These are phyloP conservation scores for Aspergillus fructus DNA, from an alignment of 2,329 filamentous ascomycete species.

Conservation along the genomic window DNA sequence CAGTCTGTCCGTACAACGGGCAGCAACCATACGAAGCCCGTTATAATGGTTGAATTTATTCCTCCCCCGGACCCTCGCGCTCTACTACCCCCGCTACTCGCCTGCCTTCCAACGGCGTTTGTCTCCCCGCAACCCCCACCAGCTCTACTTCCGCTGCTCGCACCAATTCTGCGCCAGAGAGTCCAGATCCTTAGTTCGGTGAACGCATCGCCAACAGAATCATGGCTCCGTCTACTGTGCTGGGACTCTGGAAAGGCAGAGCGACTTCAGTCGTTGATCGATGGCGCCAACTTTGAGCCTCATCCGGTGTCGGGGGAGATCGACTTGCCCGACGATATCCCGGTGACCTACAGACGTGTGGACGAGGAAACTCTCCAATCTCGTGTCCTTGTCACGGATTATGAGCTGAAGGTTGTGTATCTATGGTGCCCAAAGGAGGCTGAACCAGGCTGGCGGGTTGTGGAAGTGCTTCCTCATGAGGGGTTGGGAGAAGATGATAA, in stretches of 20 bases:
- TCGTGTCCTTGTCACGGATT: slow-evolving; percentile 54
- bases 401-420: slow-evolving; percentile 56
- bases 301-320: slow-evolving; percentile 66
- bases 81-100: slow-evolving; percentile 62
- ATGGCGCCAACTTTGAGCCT: slow-evolving; percentile 58
- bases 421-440: slow-evolving; percentile 62
- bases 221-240: slow-evolving; percentile 60
- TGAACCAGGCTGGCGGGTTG: slow-evolving; percentile 57
- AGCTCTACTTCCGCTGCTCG: slow-evolving; percentile 59
- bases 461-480: slow-evolving; percentile 58
- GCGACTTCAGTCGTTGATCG: slow-evolving; percentile 54
- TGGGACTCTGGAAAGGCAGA: slow-evolving; percentile 57
- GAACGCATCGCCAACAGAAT: slow-evolving; percentile 43
- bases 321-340: slow-evolving; percentile 58
- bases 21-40: background rate
- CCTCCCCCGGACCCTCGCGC: slow-evolving; percentile 55
- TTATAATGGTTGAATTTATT: slow-evolving; percentile 54
- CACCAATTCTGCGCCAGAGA: slow-evolving; percentile 63
- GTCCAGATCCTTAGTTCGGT: slow-evolving; percentile 56
- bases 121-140: slow-evolving; percentile 60
- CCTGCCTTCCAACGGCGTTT: slow-evolving; percentile 62
- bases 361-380: slow-evolving; percentile 63
- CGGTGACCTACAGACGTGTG: slow-evolving; percentile 56
- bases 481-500: slow-evolving; percentile 48
- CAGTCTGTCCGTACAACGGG: background rate